phyloP scores from a whole-genome alignment of 2,329 filamentous ascomycete genomes.

The Exophiala calicioides region DNA sequence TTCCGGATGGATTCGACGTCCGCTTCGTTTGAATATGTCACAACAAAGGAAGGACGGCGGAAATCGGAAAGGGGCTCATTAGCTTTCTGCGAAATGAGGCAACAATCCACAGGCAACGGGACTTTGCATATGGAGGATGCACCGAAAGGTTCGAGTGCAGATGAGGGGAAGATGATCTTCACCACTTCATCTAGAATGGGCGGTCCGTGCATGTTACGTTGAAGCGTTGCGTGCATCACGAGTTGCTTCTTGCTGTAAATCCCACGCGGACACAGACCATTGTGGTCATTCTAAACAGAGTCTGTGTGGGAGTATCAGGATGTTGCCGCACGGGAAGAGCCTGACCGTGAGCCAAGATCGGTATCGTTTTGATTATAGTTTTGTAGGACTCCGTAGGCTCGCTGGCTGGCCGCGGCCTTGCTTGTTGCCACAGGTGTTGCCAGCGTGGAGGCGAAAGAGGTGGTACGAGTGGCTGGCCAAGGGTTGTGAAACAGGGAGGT shows the following conservation, averaged over 20 bases:
- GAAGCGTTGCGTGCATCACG: neutral
- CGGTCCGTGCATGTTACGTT: neutral
- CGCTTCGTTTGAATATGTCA: conserved; percentile 22
- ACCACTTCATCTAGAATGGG: neutral
- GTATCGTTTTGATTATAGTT: neutral
- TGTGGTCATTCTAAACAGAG: neutral
- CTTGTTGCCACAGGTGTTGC: neutral
- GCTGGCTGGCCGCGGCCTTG: too few species aligned
- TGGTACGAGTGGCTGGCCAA: conserved; percentile 5
- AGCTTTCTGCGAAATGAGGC: conserved; percentile 19
- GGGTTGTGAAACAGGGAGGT: conserved; percentile 17
- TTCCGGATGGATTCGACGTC: conserved; percentile 18
- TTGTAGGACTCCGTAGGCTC: too few species aligned
- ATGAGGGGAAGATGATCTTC: conserved; percentile 19
- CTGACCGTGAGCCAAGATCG: conserved; percentile 11
- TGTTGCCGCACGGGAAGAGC: conserved; percentile 17
- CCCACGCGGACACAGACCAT: too few species aligned
- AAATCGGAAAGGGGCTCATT: conserved; percentile 9
- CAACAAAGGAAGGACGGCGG: neutral
- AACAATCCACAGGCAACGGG: conserved; percentile 21
- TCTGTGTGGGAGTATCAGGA: neutral
- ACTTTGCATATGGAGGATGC: conserved; percentile 23
- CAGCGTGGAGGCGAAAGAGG: conserved; percentile 6
- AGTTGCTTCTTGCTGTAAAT: neutral
- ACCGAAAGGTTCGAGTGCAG: conserved; percentile 23